These are phyloP conservation scores for Haplographium delicatum DNA, from an alignment of 495 filamentous ascomycete genomes.

Conservation along the genomic window DNA sequence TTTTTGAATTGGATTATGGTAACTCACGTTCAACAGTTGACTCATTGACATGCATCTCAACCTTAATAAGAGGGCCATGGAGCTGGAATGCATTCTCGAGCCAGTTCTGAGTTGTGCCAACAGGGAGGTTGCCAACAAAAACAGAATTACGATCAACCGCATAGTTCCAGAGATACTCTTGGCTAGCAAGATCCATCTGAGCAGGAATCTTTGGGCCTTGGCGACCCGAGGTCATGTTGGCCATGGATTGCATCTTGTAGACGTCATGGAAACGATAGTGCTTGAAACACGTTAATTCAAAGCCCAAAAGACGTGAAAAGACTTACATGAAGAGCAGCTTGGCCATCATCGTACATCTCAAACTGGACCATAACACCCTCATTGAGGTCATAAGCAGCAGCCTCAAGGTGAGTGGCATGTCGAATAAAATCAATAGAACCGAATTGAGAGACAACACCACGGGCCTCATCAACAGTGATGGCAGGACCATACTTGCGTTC, in stretches of 20 bases:
- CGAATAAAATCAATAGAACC: constrained; percentile 26
- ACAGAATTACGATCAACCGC: constrained; percentile 45
- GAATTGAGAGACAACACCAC: constrained; percentile 33
- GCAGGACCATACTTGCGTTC: constrained; percentile 35
- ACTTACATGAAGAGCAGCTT: constrained; percentile 37
- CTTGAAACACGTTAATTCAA: constrained; percentile 4
- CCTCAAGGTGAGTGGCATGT: constrained; percentile 25
- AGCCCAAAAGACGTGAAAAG: constrained; percentile 3
- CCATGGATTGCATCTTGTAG: constrained; percentile 19
- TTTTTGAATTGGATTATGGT: not conserved
- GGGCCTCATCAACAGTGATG: constrained; percentile 39
- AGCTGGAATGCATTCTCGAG: constrained; percentile 33
- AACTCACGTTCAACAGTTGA: constrained; percentile 30
- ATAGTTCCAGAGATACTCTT: constrained; percentile 34
- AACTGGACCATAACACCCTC: constrained; percentile 49
- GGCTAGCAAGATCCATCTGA: too few species aligned
- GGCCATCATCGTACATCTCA: constrained; percentile 35
- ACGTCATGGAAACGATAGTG: constrained; percentile 17
- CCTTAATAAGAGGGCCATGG: constrained; percentile 36
- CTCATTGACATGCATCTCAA: constrained; percentile 35
- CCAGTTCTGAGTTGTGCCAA: constrained; percentile 30
- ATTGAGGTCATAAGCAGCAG: constrained; percentile 18
- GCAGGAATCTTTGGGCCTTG: too few species aligned
- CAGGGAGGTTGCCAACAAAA: constrained; percentile 46
- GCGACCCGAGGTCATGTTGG: constrained; percentile 4